Evolutionary conservation across 1,139 yeast genomes (phyloP), one percentile per base, ranked within the genome.

Genomic region (Pichia sp.): DNA sequence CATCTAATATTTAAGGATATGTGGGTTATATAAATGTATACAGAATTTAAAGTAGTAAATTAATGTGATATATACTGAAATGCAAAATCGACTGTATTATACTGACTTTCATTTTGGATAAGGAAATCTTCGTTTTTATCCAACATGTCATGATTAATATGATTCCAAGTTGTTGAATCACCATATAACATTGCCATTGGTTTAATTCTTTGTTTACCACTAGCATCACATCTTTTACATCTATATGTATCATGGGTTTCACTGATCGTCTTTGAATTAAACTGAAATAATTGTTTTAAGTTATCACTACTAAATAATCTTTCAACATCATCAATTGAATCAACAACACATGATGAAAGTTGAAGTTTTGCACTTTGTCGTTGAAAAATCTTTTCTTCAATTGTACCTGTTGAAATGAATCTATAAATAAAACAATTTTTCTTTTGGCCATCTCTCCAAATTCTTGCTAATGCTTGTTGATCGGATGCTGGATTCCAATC

Each of bases 401-500:
- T 93, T 0, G 97, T 83, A 27, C 99, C 99, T 0, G 98, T 91
- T 14, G 95, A 80, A 55, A 93, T 91, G 60, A 93, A 90, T 60
- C 99, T 75, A 67, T 93, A 93, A 50, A 93, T 95, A 64, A 86
- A 93, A 71, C 99, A 93, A 68, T 88, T 96, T 69, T 93, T 93
- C 75, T 88, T 91, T 65, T 93, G 99, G 0, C 99, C 99, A 71
- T 93, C 99, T 74, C 99, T 84, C 99, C 99, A 93, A 4, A 93
- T 96, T 68, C 99, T 80, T 0, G 99, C 99, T 56, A 93, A 74
- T 0, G 99, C 99, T 70, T 93, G 99, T 67, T 93, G 99, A 67
- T 93, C 99, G 3, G 97, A 87, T 0, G 99, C 99, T 0, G 99
- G 99, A 63, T 93, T 93, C 99, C 99, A 93, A 68, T 95, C 99